A percentile compares a stretch with the other conserved stretches of the same genome.
phyloP scores from a whole-genome alignment of 2,329 filamentous ascomycete species.

The Ophiosphaerella herpotricha region DNA sequence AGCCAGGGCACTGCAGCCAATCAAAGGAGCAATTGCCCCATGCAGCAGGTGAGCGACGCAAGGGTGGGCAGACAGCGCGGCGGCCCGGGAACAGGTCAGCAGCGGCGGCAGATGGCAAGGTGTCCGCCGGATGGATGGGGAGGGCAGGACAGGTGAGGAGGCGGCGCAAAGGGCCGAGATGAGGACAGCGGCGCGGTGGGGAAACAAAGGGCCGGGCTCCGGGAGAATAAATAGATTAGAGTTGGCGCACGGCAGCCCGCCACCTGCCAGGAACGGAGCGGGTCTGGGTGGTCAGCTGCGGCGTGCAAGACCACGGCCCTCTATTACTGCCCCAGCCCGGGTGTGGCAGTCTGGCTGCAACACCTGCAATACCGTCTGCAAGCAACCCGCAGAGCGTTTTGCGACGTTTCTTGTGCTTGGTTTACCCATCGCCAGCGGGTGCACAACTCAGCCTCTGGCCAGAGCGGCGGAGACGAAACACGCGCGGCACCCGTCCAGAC shows the following conservation, averaged over 20 bases:
- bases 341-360: too few species aligned
- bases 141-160: background rate
- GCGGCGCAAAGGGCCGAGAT: constrained; percentile 1
- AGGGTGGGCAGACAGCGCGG: background rate
- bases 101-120: constrained; percentile 5
- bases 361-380: background rate
- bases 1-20: constrained; percentile 8
- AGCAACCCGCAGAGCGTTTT: constrained; percentile 5
- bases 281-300: background rate
- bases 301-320: background rate
- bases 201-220: constrained; percentile 2
- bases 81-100: background rate
- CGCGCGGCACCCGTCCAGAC: constrained; percentile 16
- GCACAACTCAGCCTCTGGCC: constrained; percentile 20
- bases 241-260: constrained; percentile 9
- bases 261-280: constrained; percentile 14
- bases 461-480: constrained; percentile 24
- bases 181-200: constrained; percentile 6
- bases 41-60: constrained; percentile 6
- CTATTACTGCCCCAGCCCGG: too few species aligned
- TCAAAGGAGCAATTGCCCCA: background rate
- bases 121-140: constrained; percentile 3
- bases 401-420: constrained; percentile 9
- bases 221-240: constrained; percentile 25
- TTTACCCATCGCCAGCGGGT: constrained; percentile 8